Conservation (phyloP, 306 rosid species). For the Cucurbita ficifolia region DNA sequence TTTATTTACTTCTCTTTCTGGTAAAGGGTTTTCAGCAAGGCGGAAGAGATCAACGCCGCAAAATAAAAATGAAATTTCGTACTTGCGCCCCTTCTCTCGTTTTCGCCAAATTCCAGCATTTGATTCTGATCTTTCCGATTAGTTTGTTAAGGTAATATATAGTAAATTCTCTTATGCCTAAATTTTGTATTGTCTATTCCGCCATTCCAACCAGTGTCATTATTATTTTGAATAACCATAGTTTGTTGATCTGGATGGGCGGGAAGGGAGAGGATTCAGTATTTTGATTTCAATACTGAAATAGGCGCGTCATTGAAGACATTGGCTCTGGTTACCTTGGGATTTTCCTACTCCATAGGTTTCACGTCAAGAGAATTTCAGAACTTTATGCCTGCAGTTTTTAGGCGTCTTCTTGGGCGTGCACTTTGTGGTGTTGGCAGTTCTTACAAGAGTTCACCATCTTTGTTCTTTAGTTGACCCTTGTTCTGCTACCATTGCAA, state of each 20-base stretch:
- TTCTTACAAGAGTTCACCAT: neutral
- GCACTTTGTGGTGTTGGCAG: neutral
- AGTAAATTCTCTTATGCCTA: neutral
- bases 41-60: constrained; percentile 40
- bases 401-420: neutral
- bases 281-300: neutral
- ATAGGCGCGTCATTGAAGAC: neutral
- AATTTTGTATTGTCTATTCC: neutral
- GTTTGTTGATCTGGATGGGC: neutral
- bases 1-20: constrained; percentile 54
- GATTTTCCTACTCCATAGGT: neutral
- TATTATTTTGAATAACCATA: neutral
- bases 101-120: constrained; percentile 50
- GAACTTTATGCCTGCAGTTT: neutral
- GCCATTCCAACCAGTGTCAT: neutral
- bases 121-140: constrained; percentile 36
- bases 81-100: constrained; percentile 39
- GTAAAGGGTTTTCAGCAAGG: constrained; percentile 47
- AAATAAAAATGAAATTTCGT: constrained; percentile 25
- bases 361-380: neutral
- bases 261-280: neutral
- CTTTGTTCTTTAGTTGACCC: neutral
- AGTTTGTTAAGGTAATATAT: neutral
- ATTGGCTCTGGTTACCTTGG: neutral
- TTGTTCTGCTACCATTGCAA: neutral